Percentiles rank a stretch among this genome's conserved stretches.
Evolutionary conservation across 202 grass and related monocot genomes (phyloP).

Genomic region (Alloteropsis angusta): DNA sequence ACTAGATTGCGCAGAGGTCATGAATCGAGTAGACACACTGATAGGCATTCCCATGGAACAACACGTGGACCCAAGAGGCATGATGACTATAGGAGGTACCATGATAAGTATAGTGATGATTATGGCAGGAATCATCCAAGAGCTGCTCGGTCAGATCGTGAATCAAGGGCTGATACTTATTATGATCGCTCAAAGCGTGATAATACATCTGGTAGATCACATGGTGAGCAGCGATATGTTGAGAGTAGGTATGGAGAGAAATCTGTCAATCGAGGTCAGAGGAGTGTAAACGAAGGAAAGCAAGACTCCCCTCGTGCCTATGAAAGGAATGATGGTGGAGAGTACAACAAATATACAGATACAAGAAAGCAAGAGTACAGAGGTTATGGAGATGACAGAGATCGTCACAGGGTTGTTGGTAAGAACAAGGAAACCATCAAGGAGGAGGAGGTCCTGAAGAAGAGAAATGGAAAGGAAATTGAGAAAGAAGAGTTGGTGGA

Average conservation of each 20-base stretch:
- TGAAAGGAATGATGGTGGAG: slow-evolving; percentile 28
- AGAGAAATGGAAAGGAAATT: slow-evolving; percentile 47
- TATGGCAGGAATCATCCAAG: slow-evolving; percentile 51
- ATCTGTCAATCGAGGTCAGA: slow-evolving; percentile 31
- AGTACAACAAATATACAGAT: slow-evolving; percentile 38
- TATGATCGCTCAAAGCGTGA: slow-evolving; percentile 39
- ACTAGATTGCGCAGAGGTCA: slow-evolving; percentile 36
- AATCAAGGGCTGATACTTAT: slow-evolving; percentile 39
- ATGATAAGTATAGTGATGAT: slow-evolving; percentile 42
- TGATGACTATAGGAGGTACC: slow-evolving; percentile 67
- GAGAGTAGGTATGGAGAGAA: slow-evolving; percentile 32
- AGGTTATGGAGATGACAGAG: slow-evolving; percentile 35
- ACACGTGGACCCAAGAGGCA: slow-evolving; percentile 41
- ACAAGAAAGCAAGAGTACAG: slow-evolving; percentile 40
- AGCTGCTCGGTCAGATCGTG: slow-evolving; percentile 36
- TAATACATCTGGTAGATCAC: slow-evolving; percentile 35
- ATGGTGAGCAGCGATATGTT: slow-evolving; percentile 30
- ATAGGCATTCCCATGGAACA: slow-evolving; percentile 42
- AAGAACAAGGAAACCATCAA: slow-evolving; percentile 47
- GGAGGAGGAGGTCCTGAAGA: slow-evolving; percentile 31
- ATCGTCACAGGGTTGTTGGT: slow-evolving; percentile 16
- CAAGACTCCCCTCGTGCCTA: slow-evolving; percentile 10
- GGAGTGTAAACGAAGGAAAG: slow-evolving; percentile 49
- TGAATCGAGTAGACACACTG: slow-evolving; percentile 42
- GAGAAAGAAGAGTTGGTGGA: slow-evolving; percentile 40